Base-by-base conservation (phyloP, 2,329 filamentous ascomycete genomes). In the Paecilomyces variotii region DNA sequence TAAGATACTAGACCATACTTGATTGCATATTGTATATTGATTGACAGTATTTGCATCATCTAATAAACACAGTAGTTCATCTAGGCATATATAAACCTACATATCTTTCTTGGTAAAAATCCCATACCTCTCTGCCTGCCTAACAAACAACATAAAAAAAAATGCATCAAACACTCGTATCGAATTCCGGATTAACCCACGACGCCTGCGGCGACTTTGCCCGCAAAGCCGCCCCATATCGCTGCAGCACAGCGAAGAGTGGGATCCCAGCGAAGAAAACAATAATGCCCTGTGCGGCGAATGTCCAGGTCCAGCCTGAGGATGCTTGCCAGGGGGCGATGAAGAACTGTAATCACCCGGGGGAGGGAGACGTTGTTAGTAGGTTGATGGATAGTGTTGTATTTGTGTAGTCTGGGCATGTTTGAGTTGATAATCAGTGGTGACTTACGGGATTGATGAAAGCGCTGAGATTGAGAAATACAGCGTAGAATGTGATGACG, bases 401-500 rank as follows among this genome's bases (percentile, higher is more conserved):
- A 26, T n/a, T 32, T 4, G 10, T 14, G 6, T 19, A 25, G 51
- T 34, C 9, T 2, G 39, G 14, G 24, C 6, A 12, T 49, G 4
- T 49, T 2, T 19, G 9, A n/a, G 39, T 25, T 2, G 10, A 24
- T 27, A 35, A 50, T 10, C n/a, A 64, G 11, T 14, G 10, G 39
- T 25, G 25, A 66, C 66, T 58, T 64, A 76, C 73, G 6, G 76
- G 76, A 59, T 76, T 72, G 26, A 74, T 69, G 60, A 82, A 82
- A 2, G 78, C 77, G 49, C 76, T 77, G 54, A 82, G 63, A 62
- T 83, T 84, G 45, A 83, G 73, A 52, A 82, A 72, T 2, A 83
- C 80, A 6, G 78, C 74, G 64, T 83, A 84, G 64, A 83, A 84
- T 6, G 78, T 81, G 32, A 83, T 75, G 39, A 81, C 73, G 50